Base-by-base conservation (phyloP, 768 basidiomycete genomes). In the Boletus speciosus region DNA sequence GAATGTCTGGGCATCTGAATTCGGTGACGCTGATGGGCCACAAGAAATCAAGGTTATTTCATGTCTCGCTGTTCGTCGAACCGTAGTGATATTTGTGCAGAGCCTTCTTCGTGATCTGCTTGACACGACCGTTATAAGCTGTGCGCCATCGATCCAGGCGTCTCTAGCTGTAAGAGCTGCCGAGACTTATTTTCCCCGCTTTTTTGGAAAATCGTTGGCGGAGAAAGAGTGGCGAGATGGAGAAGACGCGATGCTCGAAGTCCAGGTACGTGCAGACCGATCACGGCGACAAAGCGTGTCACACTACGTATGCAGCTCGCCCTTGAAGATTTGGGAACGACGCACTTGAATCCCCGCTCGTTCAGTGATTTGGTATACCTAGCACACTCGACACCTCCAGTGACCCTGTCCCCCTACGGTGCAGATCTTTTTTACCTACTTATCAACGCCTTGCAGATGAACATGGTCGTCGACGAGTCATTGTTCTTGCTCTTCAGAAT, bases 381-480 rank as follows among this genome's bases (percentile, higher is more conserved):
- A 29, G 69, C 64, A 32, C 63, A 56, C 39, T 56, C 55, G 16
- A 49, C 59, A 12, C 57, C 60, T 29, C 56, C 65, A 4, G 47
- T 56, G 6, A 45, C 52, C 5, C 32, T 68, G 29, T 35, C 61
- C 14, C 36, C 56, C 6, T 56, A 1, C 39, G 60, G n/a, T 49
- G 19, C 62, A 3, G 52, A 71, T 29, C 50, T 81, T 29, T 61
- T 75, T n/a, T 76, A 75, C 0, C 57, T 77, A 5, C 57, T 86
- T 16, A 55, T 84, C 25, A 64, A 74, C 14, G 80, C 79, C 2
- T 65, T 90, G 21, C 81, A 84, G 61, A 66, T 76, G 6, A 83
- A 82, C 58, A 60, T 71, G 29, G 73, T 78, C 4, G 64, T 88
- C 19, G 85, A 87, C 58, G 84, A 86, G 61, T 70, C 80, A 1